Evolutionary conservation across 495 filamentous ascomycete genomes (phyloP).

Genomic region (Aspergillus carlsbadensis): DNA sequence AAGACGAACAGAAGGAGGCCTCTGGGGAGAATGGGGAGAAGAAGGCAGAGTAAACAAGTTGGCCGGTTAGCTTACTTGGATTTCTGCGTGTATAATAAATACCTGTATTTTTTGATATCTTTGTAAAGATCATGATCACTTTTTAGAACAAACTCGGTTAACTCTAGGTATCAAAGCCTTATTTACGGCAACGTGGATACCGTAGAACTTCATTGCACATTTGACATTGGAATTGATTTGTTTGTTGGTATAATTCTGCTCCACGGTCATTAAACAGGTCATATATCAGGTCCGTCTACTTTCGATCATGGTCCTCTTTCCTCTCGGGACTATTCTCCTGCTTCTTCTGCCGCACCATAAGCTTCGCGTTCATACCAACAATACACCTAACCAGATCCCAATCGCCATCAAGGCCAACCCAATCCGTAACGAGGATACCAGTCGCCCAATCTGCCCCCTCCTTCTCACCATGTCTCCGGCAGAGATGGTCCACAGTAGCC

Average conservation of each 20-base stretch:
- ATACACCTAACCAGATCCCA: constrained; percentile 92
- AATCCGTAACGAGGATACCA: constrained; percentile 92
- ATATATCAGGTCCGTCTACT: constrained; percentile 13
- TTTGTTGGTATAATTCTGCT: too few relatives aligned
- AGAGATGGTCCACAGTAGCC: constrained; percentile 78
- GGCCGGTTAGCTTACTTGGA: constrained; percentile 1
- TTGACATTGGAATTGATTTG: too few relatives aligned
- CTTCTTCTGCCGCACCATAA: constrained; percentile 50
- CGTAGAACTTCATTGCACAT: background rate
- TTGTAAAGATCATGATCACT: constrained; percentile 21
- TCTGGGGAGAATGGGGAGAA: constrained; percentile 28
- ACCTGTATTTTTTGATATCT: constrained; percentile 16
- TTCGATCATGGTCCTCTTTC: constrained; percentile 11
- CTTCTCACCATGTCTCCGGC: constrained; percentile 59
- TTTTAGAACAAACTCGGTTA: constrained; percentile 8
- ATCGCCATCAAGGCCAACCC: constrained; percentile 84
- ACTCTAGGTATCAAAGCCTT: background rate
- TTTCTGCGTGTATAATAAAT: constrained; percentile 40
- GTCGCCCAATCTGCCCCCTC: constrained; percentile 66
- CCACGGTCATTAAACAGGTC: too few relatives aligned
- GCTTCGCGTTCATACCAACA: constrained; percentile 84
- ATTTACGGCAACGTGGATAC: background rate
- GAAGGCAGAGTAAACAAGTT: constrained; percentile 31
- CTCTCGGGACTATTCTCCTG: constrained; percentile 8
- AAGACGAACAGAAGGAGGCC: constrained; percentile 60